phyloP scores from a whole-genome alignment of 768 basidiomycete species.

The Tephrocybe sp. region DNA sequence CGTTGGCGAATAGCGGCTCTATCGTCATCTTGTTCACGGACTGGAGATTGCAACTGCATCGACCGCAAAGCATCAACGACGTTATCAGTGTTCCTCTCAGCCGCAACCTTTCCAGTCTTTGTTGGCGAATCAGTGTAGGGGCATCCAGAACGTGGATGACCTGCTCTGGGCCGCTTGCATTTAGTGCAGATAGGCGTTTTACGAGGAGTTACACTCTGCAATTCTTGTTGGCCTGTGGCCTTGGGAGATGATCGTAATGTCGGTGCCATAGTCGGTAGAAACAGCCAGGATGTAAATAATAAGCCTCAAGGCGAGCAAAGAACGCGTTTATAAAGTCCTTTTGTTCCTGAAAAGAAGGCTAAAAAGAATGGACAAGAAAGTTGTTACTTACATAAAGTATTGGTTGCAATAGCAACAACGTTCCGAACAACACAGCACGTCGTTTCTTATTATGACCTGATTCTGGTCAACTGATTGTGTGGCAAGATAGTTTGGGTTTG shows the following conservation, averaged over 20 bases:
- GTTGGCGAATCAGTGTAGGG: constrained; percentile 36
- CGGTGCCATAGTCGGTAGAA: constrained; percentile 16
- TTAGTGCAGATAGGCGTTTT: constrained; percentile 53
- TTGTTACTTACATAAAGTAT: too few species aligned
- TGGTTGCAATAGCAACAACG: too few species aligned
- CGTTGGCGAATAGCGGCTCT: constrained; percentile 30
- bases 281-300: background rate
- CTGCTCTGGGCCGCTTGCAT: constrained; percentile 51
- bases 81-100: constrained; percentile 13
- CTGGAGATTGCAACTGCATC: constrained; percentile 34
- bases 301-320: too few species aligned
- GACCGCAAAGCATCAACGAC: constrained; percentile 44
- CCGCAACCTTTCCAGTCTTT: constrained; percentile 7
- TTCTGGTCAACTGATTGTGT: too few species aligned
- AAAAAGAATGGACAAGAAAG: too few species aligned
- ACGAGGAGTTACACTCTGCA: constrained; percentile 36
- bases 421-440: too few species aligned
- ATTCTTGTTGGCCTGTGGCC: background rate
- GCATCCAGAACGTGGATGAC: constrained; percentile 65
- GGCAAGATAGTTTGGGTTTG: too few species aligned
- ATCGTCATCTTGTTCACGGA: constrained; percentile 28
- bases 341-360: too few species aligned
- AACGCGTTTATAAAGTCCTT: background rate
- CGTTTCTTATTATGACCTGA: too few species aligned
- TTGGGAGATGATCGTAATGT: constrained; percentile 19